Evolutionary conservation across 1,139 yeast species (phyloP), one percentile per base, ranked within the genome.

Genomic region (Hansenula sp.): DNA sequence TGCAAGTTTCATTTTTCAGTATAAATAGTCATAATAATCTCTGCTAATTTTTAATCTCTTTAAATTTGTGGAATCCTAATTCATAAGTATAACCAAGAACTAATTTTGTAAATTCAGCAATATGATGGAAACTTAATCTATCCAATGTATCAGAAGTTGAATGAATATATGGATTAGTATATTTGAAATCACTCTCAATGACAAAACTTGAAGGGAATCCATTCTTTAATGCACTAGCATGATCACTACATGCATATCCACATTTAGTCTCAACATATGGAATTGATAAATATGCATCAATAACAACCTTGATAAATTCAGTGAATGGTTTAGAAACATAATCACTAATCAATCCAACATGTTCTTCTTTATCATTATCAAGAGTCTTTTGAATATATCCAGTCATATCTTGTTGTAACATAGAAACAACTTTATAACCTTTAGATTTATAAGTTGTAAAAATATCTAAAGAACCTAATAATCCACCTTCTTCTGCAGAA

Each of bases 341-440:
- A 65, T 90, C 97, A 2, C 77, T 74, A 45, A 89, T 79, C 37
- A 90, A 71, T 13, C 96, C 97, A 53, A 89, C 73, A 56, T 83
- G 86, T 44, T 82, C 90, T 38, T 74, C 76, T n/a, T 68, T 60
- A 5, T 82, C 83, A 32, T 66, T 68, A 37, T 75, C 79, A 21
- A 69, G 55, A 19, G 82, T 65, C 37, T 73, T 75, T 36, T 75
- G 73, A 9, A 82, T 76, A 57, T 74, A 89, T 0, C 97, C 97
- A 1, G 97, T 87, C 97, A 90, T 90, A 59, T 90, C 97, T 60
- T 89, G 96, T 62, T 90, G 97, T 38, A 90, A 69, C 89, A 89
- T 83, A 6, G 90, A 90, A 28, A 81, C 73, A 19, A 90, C 90
- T 17, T 71, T 68, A 43, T 67, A 71, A 31, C 69, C 68, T 2